A percentile compares a stretch with the other conserved stretches of the same genome.
Conservation (phyloP, 2,329 filamentous ascomycete species). For the Volutella citrinella region DNA sequence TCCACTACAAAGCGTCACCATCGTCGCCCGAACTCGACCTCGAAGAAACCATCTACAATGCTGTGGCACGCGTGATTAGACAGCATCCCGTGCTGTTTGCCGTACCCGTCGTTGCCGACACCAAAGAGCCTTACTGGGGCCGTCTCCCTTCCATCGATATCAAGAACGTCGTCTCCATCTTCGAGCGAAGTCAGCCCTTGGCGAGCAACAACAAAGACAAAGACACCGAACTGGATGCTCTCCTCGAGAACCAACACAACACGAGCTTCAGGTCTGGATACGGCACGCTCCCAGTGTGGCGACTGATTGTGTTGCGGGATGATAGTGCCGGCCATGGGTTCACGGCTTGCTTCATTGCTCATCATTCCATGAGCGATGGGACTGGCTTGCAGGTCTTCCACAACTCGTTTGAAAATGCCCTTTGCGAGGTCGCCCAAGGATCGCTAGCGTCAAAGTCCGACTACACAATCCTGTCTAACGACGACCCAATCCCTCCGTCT, state of each 20-base stretch:
- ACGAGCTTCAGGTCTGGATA: slow-evolving; percentile 30
- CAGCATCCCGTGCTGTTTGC: slow-evolving; percentile 41
- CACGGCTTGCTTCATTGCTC: slow-evolving; percentile 42
- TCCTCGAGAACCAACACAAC: slow-evolving; percentile 40
- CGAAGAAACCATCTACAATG: slow-evolving; percentile 30
- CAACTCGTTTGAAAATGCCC: slow-evolving; percentile 34
- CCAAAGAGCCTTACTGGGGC: slow-evolving; percentile 38
- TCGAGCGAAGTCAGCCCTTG: slow-evolving; percentile 18
- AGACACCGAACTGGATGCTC: slow-evolving; percentile 38
- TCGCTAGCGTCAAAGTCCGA: not conserved
- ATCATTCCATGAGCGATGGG: slow-evolving; percentile 47
- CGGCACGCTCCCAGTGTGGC: slow-evolving; percentile 39
- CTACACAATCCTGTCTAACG: slow-evolving; percentile 4
- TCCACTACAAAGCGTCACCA: slow-evolving; percentile 31
- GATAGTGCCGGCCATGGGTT: slow-evolving; percentile 27
- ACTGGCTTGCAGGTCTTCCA: slow-evolving; percentile 44
- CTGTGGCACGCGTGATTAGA: slow-evolving; percentile 31
- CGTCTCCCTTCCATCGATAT: slow-evolving; percentile 41
- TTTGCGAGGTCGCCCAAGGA: slow-evolving; percentile 24
- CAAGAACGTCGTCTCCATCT: slow-evolving; percentile 33
- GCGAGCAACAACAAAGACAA: slow-evolving; percentile 16
- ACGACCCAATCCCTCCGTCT: slow-evolving; percentile 34
- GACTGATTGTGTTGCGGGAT: slow-evolving; percentile 36
- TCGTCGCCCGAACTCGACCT: slow-evolving; percentile 23
- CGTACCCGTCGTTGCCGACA: slow-evolving; percentile 38